Base-by-base conservation (phyloP, 169 alveolate genomes). In the Cryptosporidium canis region DNA sequence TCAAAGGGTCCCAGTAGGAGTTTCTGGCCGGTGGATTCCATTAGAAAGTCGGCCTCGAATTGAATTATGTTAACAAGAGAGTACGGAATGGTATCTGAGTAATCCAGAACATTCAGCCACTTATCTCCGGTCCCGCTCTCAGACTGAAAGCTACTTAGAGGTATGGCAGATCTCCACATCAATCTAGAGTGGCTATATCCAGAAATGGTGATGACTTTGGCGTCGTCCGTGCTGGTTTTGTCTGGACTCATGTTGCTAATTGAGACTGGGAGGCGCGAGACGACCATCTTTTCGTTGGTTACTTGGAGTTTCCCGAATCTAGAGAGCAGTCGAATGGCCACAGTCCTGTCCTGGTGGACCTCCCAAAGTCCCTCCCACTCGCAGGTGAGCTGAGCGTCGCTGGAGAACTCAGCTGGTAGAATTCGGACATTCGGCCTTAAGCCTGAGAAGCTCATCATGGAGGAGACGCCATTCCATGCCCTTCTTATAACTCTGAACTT, bases 351-450 rank as follows among this genome's bases (percentile, higher is more conserved):
- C 6, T 43, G 24, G 41, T 77, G 41, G 8, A 43, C 18, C 12
- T 77, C 72, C 87, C 87, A 77, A 11, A 77, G 21, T 61, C 87
- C 87, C n/a, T 77, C 77, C 87, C 87, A 77, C 4, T 37, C 55
- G 58, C 65, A 55, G 14, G 29, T 21, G 11, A 77, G 21, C 16
- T 37, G 18, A 24, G 55, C 43, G 12, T 77, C 87, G 58, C 24
- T 39, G 2, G 58, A 77, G 18, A 41, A 77, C 24, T 61, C 24
- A 12, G 18, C 45, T 58, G 87, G 87, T 4, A 77, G 27, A 35
- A 77, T 16, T 11, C 51, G 31, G 27, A 77, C 21, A 61, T 77
- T 44, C 8, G 87, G 87, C 35, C 21, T 77, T 1, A 77, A 43
- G 37, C 21, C 16, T 29, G 68, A 56, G 37, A 77, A 77, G 24